phyloP scores from a whole-genome alignment of 352 stramenopile genomes.

The Phytopythium helicoides region DNA sequence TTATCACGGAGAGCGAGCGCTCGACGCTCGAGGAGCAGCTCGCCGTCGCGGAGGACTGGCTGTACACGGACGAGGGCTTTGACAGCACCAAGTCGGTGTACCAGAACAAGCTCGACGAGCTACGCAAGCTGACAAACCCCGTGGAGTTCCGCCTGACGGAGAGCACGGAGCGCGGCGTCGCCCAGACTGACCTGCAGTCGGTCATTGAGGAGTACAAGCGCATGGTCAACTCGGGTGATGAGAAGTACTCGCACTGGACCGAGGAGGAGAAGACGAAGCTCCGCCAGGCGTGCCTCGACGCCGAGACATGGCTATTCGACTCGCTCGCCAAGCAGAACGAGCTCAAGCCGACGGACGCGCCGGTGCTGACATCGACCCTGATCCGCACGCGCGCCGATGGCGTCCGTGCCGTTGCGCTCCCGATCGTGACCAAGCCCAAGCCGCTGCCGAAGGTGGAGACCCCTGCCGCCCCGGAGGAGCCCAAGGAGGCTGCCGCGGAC shows the following conservation, averaged over 20 bases:
- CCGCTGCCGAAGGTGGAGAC: conserved; percentile 79
- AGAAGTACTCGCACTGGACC: conserved; percentile 95
- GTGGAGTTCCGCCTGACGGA: conserved; percentile 94
- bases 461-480: conserved; percentile 27
- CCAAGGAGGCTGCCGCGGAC: too few relatives aligned
- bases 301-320: conserved; percentile 96
- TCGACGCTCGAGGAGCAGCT: conserved; percentile 86
- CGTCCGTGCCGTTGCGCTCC: conserved; percentile 87
- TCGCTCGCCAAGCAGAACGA: conserved; percentile 94
- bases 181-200: conserved; percentile 89
- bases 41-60: conserved; percentile 95
- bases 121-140: conserved; percentile 92
- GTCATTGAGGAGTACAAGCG: conserved; percentile 95
- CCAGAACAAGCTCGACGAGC: conserved; percentile 92
- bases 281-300: conserved; percentile 86
- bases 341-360: conserved; percentile 81
- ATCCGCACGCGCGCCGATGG: conserved; percentile 91
- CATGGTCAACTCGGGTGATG: conserved; percentile 93
- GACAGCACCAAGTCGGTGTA: conserved; percentile 98
- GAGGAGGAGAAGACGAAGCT: conserved; percentile 95
- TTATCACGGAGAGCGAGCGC: conserved; percentile 91
- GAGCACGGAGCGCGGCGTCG: conserved; percentile 82
- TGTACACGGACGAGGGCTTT: conserved; percentile 99
- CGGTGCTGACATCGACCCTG: conserved; percentile 88
- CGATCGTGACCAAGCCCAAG: conserved; percentile 98